A percentile compares a stretch with the other conserved stretches of the same genome.
These are phyloP conservation scores for Eutypella sp. DNA, from an alignment of 2,329 filamentous ascomycete genomes.

Conservation along the genomic window DNA sequence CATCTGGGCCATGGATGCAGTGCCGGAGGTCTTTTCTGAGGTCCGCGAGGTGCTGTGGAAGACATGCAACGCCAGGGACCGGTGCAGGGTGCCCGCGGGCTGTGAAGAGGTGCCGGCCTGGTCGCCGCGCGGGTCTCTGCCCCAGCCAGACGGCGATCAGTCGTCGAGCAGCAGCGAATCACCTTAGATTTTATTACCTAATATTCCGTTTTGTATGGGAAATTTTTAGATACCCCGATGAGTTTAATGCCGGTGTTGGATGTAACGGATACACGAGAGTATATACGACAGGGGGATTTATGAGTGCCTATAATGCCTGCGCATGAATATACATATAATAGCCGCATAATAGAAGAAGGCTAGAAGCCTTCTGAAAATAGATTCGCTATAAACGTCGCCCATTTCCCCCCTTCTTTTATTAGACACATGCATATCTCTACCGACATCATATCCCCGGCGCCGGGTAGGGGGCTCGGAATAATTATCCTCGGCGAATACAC, in stretches of 20 bases:
- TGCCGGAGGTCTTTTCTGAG: conserved; percentile 77
- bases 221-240: conserved; percentile 2
- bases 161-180: conserved; percentile 31
- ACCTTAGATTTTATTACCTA: conserved; percentile 9
- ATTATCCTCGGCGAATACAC: no score
- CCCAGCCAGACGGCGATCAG: conserved; percentile 17
- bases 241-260: neutral
- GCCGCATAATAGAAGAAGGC: no score
- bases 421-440: no score
- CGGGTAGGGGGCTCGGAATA: no score
- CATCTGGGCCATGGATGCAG: conserved; percentile 87
- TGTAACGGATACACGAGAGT: neutral
- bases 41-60: conserved; percentile 80
- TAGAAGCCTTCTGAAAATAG: no score
- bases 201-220: neutral
- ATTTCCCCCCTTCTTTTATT: no score
- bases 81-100: conserved; percentile 60
- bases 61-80: conserved; percentile 53
- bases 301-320: neutral
- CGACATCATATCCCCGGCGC: no score
- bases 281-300: neutral
- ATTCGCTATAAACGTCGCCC: no score
- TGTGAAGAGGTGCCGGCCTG: conserved; percentile 50
- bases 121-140: conserved; percentile 20
- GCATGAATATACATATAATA: no score